Conservation (phyloP, 2,329 filamentous ascomycete species). For the Fusarium haematococcum region DNA sequence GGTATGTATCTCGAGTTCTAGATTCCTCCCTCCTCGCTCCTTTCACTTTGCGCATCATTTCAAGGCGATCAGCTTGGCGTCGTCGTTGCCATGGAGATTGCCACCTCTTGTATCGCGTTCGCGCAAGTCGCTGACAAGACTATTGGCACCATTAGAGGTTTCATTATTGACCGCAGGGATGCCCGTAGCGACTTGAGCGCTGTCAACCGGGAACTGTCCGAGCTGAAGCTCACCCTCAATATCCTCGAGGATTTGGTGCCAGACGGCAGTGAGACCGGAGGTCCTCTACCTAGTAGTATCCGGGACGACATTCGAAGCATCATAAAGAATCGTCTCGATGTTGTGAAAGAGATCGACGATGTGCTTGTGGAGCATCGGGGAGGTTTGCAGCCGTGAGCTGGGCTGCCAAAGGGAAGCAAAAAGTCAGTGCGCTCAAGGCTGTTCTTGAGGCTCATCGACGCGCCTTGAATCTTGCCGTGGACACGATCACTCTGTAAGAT, state of each 20-base stretch:
- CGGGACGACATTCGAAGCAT: neutral
- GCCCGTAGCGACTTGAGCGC: neutral
- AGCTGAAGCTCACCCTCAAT: neutral
- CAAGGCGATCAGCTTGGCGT: neutral
- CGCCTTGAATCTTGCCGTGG: conserved; percentile 1
- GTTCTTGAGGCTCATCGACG: conserved; percentile 3
- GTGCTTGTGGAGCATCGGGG: neutral
- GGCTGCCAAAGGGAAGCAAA: conserved; percentile 1
- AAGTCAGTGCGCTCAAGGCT: neutral
- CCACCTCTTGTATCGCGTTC: conserved; percentile 10
- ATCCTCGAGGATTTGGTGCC: conserved; percentile 1
- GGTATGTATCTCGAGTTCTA: neutral
- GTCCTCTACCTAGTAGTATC: neutral
- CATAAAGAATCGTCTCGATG: neutral
- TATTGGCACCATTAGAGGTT: neutral
- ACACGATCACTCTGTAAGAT: conserved; percentile 8
- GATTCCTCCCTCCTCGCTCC: neutral
- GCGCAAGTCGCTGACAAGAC: conserved; percentile 7
- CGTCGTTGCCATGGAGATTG: conserved; percentile 1
- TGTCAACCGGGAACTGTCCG: neutral
- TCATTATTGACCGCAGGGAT: neutral
- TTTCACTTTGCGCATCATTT: neutral
- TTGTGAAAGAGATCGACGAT: neutral
- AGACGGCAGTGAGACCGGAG: neutral
- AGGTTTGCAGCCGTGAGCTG: neutral